Percentiles rank a stretch among this genome's conserved stretches.
phyloP scores from a whole-genome alignment of 1,284 basidiomycete genomes.

The Leccinum solheimii region DNA sequence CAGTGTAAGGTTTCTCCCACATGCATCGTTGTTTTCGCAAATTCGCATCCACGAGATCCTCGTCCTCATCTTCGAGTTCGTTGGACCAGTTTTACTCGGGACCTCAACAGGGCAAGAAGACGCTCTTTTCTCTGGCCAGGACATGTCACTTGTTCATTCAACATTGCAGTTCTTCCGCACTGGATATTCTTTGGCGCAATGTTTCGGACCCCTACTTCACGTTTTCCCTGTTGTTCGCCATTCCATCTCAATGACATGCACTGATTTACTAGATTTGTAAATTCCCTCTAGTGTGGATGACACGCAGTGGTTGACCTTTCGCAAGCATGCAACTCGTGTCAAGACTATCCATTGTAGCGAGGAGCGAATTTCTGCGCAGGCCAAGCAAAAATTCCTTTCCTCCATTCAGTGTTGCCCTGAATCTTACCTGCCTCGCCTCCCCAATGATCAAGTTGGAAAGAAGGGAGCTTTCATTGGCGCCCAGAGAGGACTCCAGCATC shows the following conservation, averaged over 20 bases:
- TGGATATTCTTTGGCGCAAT: slow-evolving; percentile 21
- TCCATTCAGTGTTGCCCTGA: slow-evolving; percentile 5
- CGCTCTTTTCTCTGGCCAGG: slow-evolving; percentile 17
- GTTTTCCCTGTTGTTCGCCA: slow-evolving; percentile 11
- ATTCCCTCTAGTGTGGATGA: not conserved
- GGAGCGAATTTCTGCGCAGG: not conserved
- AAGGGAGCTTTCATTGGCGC: too few species aligned
- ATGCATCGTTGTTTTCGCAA: slow-evolving; percentile 18
- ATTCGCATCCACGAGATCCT: slow-evolving; percentile 14
- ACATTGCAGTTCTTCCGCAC: slow-evolving; percentile 5
- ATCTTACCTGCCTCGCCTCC: too few species aligned
- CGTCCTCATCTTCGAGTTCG: slow-evolving; percentile 10
- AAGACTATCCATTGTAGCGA: slow-evolving; percentile 9
- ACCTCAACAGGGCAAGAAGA: slow-evolving; percentile 3
- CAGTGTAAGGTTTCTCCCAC: not conserved
- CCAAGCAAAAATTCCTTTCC: not conserved
- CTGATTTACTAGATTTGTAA: slow-evolving; percentile 5
- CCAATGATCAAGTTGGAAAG: too few species aligned
- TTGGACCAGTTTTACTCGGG: not conserved
- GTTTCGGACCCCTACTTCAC: slow-evolving; percentile 12
- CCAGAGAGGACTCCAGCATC: slow-evolving; percentile 5
- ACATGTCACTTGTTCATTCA: slow-evolving; percentile 18
- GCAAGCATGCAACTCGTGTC: slow-evolving; percentile 20
- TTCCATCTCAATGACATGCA: not conserved
- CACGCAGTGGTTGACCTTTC: slow-evolving; percentile 13